Conservation (phyloP, 345 rosid species). For the Carallia brachiata region DNA sequence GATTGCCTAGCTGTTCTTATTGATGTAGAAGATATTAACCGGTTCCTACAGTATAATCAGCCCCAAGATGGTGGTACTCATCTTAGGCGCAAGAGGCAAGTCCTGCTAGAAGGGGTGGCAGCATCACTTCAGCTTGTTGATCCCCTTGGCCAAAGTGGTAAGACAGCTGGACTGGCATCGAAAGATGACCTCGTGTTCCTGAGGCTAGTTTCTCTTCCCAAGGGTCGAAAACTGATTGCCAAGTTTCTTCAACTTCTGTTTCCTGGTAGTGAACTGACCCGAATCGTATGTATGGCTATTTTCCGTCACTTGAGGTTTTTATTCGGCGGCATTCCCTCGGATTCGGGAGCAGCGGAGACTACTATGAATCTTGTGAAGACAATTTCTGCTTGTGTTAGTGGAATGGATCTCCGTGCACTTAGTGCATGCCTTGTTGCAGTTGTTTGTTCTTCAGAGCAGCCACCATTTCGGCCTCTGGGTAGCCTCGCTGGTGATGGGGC, state of each 20-base stretch:
- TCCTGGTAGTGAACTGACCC: constrained; percentile 79
- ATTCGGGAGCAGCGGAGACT: constrained; percentile 61
- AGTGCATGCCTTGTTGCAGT: constrained; percentile 96
- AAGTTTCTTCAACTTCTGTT: constrained; percentile 72
- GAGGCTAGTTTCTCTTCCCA: constrained; percentile 71
- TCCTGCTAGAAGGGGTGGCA: constrained; percentile 78
- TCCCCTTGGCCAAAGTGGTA: constrained; percentile 71
- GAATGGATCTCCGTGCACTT: constrained; percentile 85
- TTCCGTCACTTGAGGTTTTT: constrained; percentile 91
- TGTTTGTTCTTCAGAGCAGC: constrained; percentile 97
- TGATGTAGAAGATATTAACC: constrained; percentile 88
- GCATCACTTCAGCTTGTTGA: constrained; percentile 88
- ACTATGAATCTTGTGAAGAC: constrained; percentile 57
- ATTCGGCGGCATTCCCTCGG: constrained; percentile 74
- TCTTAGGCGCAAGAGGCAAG: constrained; percentile 68
- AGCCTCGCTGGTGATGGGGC: constrained; percentile 92
- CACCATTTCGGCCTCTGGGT: constrained; percentile 93
- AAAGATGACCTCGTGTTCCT: constrained; percentile 85
- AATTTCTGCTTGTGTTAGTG: constrained; percentile 58
- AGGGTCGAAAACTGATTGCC: constrained; percentile 71
- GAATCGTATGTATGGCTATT: constrained; percentile 88
- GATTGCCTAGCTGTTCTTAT: constrained; percentile 70
- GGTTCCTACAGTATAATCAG: constrained; percentile 63
- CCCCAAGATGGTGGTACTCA: constrained; percentile 84
- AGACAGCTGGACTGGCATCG: constrained; percentile 41